Evolutionary conservation across 768 basidiomycete species (phyloP), one percentile per base, ranked within the genome.

Genomic region (Boletus rubroflammeus): DNA sequence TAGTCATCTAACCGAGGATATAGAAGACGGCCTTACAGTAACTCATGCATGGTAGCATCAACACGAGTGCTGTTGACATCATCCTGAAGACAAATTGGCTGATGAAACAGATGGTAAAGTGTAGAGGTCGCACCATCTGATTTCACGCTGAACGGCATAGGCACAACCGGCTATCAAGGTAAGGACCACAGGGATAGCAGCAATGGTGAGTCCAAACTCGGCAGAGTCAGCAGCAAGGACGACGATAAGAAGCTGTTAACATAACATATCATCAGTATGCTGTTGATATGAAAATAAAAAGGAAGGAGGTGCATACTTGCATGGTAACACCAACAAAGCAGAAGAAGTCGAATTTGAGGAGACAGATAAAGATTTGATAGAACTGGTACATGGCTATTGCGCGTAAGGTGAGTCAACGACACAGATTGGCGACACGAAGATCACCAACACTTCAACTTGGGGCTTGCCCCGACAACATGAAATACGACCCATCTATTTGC

Each of bases 261-360:
- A 45, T n/a, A 17, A 31, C 2, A 45, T 17, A 36, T 57, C 46
- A 53, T 41, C 42, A 43, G 26, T 6, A 25, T 10, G 36, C n/a
- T 26, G n/a, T 40, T 21, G n/a, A 41, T 14, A 54, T 26, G 4
- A n/a, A 32, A 26, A 23, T 17, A 11, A 26, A 39, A 21, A 35
- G 25, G 6, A 46, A 23, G 1, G 26, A 15, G 26, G 15, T 29
- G 31, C 71, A 46, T 47, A 82, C 90, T 82, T 93, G 91, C 81
- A 92, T 91, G 3, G 90, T 92, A 25, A 93, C 85, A n/a, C 86
- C 91, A 21, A 80, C 78, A 66, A 93, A 93, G 68, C 81, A 83
- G 75, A 93, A 93, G 70, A 92, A 93, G 69, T 93, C 90, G 68
- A 93, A 91, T 67, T 92, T 93, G 62, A 93, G 81, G 49, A 93